Evolutionary conservation across 805 yeast species (phyloP).

Genomic region (Barnettozyma siamensis): DNA sequence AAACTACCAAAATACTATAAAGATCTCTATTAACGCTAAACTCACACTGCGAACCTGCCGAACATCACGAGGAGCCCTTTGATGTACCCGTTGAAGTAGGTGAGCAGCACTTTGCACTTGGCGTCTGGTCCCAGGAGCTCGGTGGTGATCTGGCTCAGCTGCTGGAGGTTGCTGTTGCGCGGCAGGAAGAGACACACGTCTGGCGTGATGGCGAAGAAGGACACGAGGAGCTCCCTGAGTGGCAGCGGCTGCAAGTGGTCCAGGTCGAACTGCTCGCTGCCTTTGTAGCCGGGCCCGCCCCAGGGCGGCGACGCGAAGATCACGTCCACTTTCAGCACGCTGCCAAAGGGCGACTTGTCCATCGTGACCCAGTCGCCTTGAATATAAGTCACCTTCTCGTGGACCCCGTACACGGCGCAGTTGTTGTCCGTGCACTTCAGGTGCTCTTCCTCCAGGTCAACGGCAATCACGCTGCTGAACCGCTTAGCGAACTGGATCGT

Average conservation of each 20-base stretch:
- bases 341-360: neutral
- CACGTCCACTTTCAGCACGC: constrained; percentile 35
- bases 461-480: constrained; percentile 53
- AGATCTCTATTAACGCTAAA: too few relatives aligned
- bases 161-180: constrained; percentile 48
- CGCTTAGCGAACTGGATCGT: constrained; percentile 63
- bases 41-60: constrained; percentile 6
- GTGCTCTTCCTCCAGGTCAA: constrained; percentile 57
- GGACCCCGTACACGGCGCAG: constrained; percentile 55
- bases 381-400: constrained; percentile 41
- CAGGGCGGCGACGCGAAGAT: constrained; percentile 81
- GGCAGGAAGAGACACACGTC: constrained; percentile 63
- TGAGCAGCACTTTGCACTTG: constrained; percentile 41
- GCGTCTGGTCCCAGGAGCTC: constrained; percentile 39
- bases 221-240: constrained; percentile 38
- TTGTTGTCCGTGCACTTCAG: constrained; percentile 64
- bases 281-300: constrained; percentile 70
- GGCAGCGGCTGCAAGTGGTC: constrained; percentile 42
- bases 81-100: constrained; percentile 34
- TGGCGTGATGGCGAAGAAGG: constrained; percentile 34
- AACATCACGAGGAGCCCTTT: constrained; percentile 44
- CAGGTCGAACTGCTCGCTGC: constrained; percentile 39
- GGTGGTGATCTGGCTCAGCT: constrained; percentile 42
- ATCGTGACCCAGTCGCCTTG: constrained; percentile 39
- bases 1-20: too few relatives aligned